A percentile compares a stretch with the other conserved stretches of the same genome.
These are phyloP conservation scores for Yarrowia sp. DNA, from an alignment of 805 yeast species.

Conservation along the genomic window DNA sequence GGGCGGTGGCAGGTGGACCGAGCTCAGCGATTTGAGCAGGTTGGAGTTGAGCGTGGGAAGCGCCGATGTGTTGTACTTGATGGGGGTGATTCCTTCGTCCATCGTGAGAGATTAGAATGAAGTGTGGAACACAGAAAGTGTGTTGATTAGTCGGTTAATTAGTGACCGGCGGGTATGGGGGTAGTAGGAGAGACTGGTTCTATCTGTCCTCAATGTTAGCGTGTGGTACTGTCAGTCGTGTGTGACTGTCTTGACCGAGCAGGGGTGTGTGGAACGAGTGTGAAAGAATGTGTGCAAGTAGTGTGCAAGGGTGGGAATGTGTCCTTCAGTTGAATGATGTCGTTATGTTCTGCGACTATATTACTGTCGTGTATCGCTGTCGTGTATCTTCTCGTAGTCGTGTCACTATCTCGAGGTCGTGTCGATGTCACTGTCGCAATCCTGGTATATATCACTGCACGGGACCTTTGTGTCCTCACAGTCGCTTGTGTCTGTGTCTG, in stretches of 20 bases:
- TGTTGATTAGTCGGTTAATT: too few species aligned
- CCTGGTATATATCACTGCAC: too few species aligned
- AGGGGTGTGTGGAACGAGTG: neutral
- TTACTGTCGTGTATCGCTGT: too few species aligned
- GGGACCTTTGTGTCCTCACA: neutral
- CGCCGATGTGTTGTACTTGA: constrained; percentile 38
- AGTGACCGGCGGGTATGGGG: neutral
- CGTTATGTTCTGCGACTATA: too few species aligned
- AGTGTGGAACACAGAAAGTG: too few species aligned
- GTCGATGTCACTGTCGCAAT: too few species aligned
- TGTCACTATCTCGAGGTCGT: too few species aligned
- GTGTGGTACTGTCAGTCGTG: constrained; percentile 3
- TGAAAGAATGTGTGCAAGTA: neutral
- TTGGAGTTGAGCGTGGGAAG: constrained; percentile 42
- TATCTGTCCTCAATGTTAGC: neutral
- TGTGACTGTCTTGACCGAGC: constrained; percentile 17
- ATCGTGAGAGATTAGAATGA: constrained; percentile 22
- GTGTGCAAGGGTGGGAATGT: too few species aligned
- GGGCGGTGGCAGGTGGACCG: constrained; percentile 55
- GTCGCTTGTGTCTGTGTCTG: constrained; percentile 1
- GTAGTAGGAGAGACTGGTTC: constrained; percentile 1
- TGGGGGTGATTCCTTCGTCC: constrained; percentile 39
- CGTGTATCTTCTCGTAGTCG: too few species aligned
- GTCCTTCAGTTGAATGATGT: too few species aligned
- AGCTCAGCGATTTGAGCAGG: constrained; percentile 52